Conservation (phyloP, 192 early-diverging fungal species). For the Coemansia sp. region DNA sequence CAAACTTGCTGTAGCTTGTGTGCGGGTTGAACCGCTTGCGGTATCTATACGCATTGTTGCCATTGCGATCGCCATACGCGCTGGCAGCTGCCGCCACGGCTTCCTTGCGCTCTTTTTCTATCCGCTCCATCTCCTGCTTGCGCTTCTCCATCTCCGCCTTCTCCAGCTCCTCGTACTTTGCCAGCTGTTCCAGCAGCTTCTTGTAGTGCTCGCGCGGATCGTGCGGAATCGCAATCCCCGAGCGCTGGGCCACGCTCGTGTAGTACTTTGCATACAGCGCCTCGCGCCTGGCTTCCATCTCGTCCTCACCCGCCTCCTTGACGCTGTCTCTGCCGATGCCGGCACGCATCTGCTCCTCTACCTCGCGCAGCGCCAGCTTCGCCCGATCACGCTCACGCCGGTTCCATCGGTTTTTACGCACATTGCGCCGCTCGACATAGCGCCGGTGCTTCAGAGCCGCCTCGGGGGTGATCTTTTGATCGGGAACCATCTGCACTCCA, state of each 20-base stretch:
- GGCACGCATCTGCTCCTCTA: conserved; percentile 17
- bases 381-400: conserved; percentile 27
- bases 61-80: conserved; percentile 5
- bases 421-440: conserved; percentile 22
- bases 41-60: conserved; percentile 4
- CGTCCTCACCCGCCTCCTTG: conserved; percentile 21
- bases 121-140: conserved; percentile 24
- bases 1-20: background rate
- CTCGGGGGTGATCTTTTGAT: conserved; percentile 34
- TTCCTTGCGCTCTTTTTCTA: conserved; percentile 48
- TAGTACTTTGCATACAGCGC: conserved; percentile 33
- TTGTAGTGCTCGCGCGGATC: conserved; percentile 46
- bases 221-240: conserved; percentile 27
- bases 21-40: conserved; percentile 18
- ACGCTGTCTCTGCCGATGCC: conserved; percentile 3
- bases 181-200: conserved; percentile 34
- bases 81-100: conserved; percentile 26
- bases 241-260: conserved; percentile 12
- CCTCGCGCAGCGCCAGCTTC: conserved; percentile 8
- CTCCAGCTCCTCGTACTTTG: conserved; percentile 39
- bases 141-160: conserved; percentile 32
- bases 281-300: conserved; percentile 35
- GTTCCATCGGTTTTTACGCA: conserved; percentile 31
- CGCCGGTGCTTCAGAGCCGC: conserved; percentile 22
- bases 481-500: conserved; percentile 48